Base-by-base conservation (phyloP, 495 filamentous ascomycete species). In the Oidiodendron maius region DNA sequence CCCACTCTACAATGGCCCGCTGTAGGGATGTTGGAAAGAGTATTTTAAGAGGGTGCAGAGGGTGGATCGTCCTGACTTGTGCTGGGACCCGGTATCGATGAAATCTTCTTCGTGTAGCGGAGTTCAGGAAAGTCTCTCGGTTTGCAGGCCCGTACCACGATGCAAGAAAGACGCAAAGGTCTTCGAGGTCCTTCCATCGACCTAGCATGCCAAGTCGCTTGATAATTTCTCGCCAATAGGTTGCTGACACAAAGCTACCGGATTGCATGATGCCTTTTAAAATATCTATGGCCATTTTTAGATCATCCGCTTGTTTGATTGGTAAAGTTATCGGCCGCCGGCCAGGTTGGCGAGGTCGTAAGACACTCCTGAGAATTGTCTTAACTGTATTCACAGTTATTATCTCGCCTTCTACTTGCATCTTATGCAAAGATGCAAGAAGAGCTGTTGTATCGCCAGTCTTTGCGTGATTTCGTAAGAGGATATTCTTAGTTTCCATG, bases 1-100 rank as follows among this genome's bases (percentile, higher is more conserved):
- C 77, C 79, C 79, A 82, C n/a, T 67, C 59, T 23, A 83, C 69
- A 32, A 82, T 67, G 11, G 74, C 75, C 24, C 64, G 64, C 56
- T 76, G 75, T 54, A 78, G 67, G 3, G 23, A 5, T 24, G 24
- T 4, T 10, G 41, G 41, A 17, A 44, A 4, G 62, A 51, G 0
- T 48, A 57, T 15, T 42, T 62, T 54, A 81, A 81, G 25, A 82
- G 67, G 3, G 58, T 62, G 57, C 9, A 47, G 40, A 3, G 49
- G 52, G 44, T 65, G 50, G 9, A 35, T 43, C 8, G 56, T 42
- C 9, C 26, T 30, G 11, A 62, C 36, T 18, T 53, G 30, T 1
- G 45, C 21, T 36, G 48, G 49, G 10, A 48, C 26, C 2, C 34
- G 49, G 28, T 40, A 47, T 6, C n/a, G 1, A 23, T 40, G 6